phyloP scores from a whole-genome alignment of 257 asterid genomes.

The Eustoma russellianum region DNA sequence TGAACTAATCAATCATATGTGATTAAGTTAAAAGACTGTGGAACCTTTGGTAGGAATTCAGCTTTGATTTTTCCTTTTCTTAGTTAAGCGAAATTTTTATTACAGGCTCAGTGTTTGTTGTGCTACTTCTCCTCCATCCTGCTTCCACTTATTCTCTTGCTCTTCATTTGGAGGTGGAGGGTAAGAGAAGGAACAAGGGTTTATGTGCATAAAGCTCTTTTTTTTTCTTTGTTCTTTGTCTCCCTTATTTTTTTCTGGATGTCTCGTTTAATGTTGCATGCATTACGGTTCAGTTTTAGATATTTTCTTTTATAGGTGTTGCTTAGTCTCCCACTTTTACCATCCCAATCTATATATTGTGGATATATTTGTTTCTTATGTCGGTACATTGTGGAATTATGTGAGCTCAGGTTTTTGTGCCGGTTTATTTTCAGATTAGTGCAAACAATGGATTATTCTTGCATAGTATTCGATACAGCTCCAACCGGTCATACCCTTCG shows the following conservation, averaged over 20 bases:
- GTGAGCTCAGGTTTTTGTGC: too few relatives aligned
- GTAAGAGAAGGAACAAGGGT: background rate
- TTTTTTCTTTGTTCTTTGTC: background rate
- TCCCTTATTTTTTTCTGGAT: background rate
- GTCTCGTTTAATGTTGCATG: background rate
- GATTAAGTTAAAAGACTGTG: background rate
- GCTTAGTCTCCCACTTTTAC: too few relatives aligned
- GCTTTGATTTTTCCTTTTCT: background rate
- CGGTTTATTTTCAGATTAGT: slow-evolving; percentile 60
- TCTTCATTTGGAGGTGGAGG: background rate
- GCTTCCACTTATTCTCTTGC: background rate
- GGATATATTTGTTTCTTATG: too few relatives aligned
- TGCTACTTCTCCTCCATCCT: background rate
- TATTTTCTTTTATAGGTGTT: too few relatives aligned
- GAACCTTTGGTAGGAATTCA: background rate
- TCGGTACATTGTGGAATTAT: too few relatives aligned
- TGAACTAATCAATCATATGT: background rate
- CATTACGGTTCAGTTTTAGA: too few relatives aligned
- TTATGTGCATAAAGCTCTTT: background rate
- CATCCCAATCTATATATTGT: too few relatives aligned
- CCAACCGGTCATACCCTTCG: slow-evolving; percentile 99
- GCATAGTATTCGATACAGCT: slow-evolving; percentile 92
- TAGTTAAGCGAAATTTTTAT: too few relatives aligned
- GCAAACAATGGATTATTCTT: slow-evolving; percentile 93
- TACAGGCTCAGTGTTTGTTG: too few relatives aligned